A percentile compares a stretch with the other conserved stretches of the same genome.
Conservation (phyloP, 2,329 filamentous ascomycete genomes). For the Exophiala mesophila region DNA sequence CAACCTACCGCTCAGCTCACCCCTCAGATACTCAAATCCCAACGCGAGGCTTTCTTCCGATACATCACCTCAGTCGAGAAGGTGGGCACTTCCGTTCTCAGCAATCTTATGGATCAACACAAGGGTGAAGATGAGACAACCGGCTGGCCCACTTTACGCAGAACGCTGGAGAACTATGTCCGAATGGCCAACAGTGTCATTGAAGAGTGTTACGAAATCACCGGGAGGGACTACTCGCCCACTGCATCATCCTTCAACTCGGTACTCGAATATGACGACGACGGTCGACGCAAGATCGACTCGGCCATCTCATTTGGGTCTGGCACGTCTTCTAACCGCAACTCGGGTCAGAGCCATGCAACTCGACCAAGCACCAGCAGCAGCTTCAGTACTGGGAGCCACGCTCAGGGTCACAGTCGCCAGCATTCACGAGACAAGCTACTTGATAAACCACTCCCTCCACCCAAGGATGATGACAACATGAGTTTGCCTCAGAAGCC, state of each 20-base stretch:
- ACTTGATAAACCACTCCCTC: slow-evolving; percentile 40
- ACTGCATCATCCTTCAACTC: slow-evolving; percentile 24
- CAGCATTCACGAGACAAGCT: slow-evolving; percentile 23
- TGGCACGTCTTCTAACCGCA: slow-evolving; percentile 35
- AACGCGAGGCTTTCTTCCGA: slow-evolving; percentile 59
- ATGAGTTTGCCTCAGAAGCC: slow-evolving; percentile 25
- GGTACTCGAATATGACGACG: slow-evolving; percentile 29
- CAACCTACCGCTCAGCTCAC: slow-evolving; percentile 51
- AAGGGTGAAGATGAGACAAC: slow-evolving; percentile 48
- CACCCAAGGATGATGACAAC: slow-evolving; percentile 28
- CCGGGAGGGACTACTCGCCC: slow-evolving; percentile 35
- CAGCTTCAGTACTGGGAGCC: slow-evolving; percentile 27
- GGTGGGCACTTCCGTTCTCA: slow-evolving; percentile 50
- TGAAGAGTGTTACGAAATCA: slow-evolving; percentile 53
- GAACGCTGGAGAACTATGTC: slow-evolving; percentile 55
- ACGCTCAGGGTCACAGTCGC: slow-evolving; percentile 15
- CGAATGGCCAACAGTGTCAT: slow-evolving; percentile 56
- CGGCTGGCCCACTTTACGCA: slow-evolving; percentile 49
- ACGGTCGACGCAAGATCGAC: slow-evolving; percentile 52
- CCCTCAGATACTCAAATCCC: slow-evolving; percentile 47
- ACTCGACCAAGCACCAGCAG: slow-evolving; percentile 27
- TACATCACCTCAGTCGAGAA: slow-evolving; percentile 57
- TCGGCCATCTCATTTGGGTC: slow-evolving; percentile 59
- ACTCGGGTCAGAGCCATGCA: slow-evolving; percentile 30
- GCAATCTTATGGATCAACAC: slow-evolving; percentile 50